Base-by-base conservation (phyloP, 176 grass and related monocot species). In the Olyra latifolia region DNA sequence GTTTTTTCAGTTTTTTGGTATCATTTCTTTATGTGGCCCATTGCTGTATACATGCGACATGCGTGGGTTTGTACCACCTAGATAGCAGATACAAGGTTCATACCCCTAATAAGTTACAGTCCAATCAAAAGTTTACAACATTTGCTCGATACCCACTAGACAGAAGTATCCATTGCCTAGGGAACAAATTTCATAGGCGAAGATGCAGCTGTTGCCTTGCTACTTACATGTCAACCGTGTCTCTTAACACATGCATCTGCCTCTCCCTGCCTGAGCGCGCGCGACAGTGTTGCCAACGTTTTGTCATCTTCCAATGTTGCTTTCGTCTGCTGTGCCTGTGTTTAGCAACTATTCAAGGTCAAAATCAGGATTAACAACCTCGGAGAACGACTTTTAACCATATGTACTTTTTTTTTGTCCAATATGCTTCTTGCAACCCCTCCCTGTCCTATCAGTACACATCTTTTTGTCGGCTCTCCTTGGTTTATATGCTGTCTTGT, bases 41-140 rank as follows among this genome's bases (percentile, higher is more conserved):
- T 71, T 87, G 47, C 81, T 90, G 83, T 89, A 84, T 84, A 72
- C 61, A 23, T 44, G 52, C 20, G 43, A 68, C 61, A 23, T 44
- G 52, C 24, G 35, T 80, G 79, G 77, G 49, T 71, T 67, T 89
- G 75, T 52, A 30, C 80, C 64, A 76, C 49, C 40, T 43, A 54
- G 43, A 50, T 24, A 57, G 66, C 19, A 48, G 17, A 83, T 44
- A 49, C 14, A 39, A 42, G 10, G 70, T 53, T 1, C 44, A 62
- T 56, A 45, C 11, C 63, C 47, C 20, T 19, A 76, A 80, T 85
- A 76, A 43, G 16, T 55, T 81, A 5, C 4, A 66, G 17, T 13
- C 75, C 74, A 77, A 57, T 71, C 50, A 78, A 77, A 71, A 43
- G 64, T 40, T 82, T 54, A 69, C 17, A 13, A 11, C 71, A 39